Base-by-base conservation (phyloP, 2,329 filamentous ascomycete genomes). In the Pyrenophora tritici-repentis region DNA sequence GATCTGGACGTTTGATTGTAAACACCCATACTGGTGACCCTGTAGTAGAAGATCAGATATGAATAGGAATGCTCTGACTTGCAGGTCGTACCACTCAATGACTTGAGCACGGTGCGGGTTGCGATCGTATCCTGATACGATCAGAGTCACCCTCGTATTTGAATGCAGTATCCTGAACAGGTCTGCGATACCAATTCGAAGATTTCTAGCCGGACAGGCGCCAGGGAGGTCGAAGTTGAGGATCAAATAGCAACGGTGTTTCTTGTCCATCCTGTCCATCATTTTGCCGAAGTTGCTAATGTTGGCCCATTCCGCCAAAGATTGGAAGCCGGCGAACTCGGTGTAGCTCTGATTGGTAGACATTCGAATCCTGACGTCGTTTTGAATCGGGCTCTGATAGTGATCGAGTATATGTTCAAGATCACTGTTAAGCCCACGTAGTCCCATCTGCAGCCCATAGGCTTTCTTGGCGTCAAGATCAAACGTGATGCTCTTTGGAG, bases 281-380 rank as follows among this genome's bases (percentile, higher is more conserved):
- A 26, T 26, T 7, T 0, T 2, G 5, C 4, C 20, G n/a, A 39
- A 39, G 1, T 3, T 20, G 0, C 13, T 2, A 24, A 22, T 1
- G 0, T 24, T 1, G 2, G 22, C 6, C 18, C 16, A 1, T 20
- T 40, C 2, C 16, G 9, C 7, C 4, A 40, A 1, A 2, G 38
- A 22, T 6, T 14, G 2, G 2, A 40, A 40, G 9, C 2, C 3
- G 1, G 17, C 8, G 22, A 40, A 40, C 18, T 29, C 3, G 22
- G 38, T 29, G 0, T 17, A 2, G 9, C n/a, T 17, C 24, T 31
- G 38, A 24, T 24, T 24, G 6, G 38, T 32, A 29, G 38, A 26
- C 22, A 31, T 31, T 0, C 0, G 7, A 4, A 17, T 10, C 0
- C 10, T 8, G 2, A 41, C 4, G 6, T 41, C 24, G 24, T 18